phyloP scores from a whole-genome alignment of 148 eudicot species.

The Pharnaceum exiguum region DNA sequence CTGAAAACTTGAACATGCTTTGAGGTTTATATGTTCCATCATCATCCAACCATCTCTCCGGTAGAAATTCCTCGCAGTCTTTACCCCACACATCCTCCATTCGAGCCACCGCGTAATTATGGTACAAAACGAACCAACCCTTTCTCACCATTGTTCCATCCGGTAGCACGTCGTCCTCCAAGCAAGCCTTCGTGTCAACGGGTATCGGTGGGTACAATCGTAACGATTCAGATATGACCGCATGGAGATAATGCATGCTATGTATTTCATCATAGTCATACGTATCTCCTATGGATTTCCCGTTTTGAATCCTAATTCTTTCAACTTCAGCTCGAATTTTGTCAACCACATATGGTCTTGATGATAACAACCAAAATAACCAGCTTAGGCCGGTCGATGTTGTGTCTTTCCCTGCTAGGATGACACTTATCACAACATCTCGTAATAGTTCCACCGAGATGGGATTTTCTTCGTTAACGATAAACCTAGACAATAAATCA shows the following conservation, averaged over 20 bases:
- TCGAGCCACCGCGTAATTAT: constrained; percentile 50
- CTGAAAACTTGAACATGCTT: constrained; percentile 34
- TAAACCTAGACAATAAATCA: constrained; percentile 52
- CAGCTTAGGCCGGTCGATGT: constrained; percentile 50
- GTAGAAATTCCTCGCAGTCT: constrained; percentile 34
- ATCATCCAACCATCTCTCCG: constrained; percentile 45
- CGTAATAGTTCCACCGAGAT: constrained; percentile 42
- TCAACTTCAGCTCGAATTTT: constrained; percentile 37
- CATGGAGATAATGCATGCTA: constrained; percentile 37
- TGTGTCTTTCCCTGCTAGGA: constrained; percentile 64
- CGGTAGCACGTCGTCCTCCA: constrained; percentile 31
- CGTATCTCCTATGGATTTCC: no score
- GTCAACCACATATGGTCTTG: constrained; percentile 34
- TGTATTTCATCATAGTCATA: constrained; percentile 31
- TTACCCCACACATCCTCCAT: constrained; percentile 42
- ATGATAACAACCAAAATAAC: constrained; percentile 43
- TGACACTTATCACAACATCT: constrained; percentile 54
- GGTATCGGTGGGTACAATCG: constrained; percentile 40
- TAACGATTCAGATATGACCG: constrained; percentile 28
- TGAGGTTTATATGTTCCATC: constrained; percentile 27
- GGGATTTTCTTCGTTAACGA: constrained; percentile 31
- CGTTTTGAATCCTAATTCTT: constrained; percentile 26
- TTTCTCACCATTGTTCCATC: constrained; percentile 37
- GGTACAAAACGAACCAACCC: constrained; percentile 44
- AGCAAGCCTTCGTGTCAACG: constrained; percentile 41